These are phyloP conservation scores for Saccharomyces hybrid DNA, from an alignment of 1,139 yeast species.

Conservation along the genomic window DNA sequence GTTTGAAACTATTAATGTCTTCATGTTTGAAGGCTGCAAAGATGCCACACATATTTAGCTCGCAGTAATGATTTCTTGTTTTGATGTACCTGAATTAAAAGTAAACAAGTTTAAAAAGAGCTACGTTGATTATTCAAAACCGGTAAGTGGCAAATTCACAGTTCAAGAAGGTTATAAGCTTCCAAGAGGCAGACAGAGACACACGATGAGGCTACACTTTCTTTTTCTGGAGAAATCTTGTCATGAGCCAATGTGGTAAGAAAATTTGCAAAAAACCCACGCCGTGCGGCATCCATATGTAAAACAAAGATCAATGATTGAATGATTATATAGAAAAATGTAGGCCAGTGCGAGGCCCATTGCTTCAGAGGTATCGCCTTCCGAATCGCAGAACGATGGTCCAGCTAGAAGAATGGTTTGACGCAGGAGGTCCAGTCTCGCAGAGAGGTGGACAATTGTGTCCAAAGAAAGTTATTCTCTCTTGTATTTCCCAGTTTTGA, in stretches of 20 bases:
- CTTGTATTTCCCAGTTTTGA: neutral
- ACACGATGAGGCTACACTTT: too few species aligned
- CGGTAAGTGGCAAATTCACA: too few species aligned
- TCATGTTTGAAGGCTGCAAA: too few species aligned
- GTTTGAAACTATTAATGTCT: too few species aligned
- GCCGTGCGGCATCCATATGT: neutral
- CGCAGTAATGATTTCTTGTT: too few species aligned
- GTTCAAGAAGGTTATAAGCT: too few species aligned
- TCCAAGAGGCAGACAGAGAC: too few species aligned
- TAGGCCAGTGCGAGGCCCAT: neutral
- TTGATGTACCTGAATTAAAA: too few species aligned
- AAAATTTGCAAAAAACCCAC: conserved; percentile 1
- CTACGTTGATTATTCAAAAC: too few species aligned
- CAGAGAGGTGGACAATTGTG: neutral
- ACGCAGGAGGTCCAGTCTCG: neutral
- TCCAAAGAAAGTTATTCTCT: neutral
- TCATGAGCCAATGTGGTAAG: neutral
- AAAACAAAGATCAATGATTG: neutral
- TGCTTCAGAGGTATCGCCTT: neutral
- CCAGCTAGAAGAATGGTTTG: neutral
- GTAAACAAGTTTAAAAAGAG: too few species aligned
- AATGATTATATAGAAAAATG: neutral
- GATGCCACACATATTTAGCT: too few species aligned
- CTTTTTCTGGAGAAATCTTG: conserved; percentile 9
- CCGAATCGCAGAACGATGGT: neutral